Percentiles rank a stretch among this genome's conserved stretches.
Evolutionary conservation across 2,329 filamentous ascomycete species (phyloP).

Genomic region (Penicillium sp.): DNA sequence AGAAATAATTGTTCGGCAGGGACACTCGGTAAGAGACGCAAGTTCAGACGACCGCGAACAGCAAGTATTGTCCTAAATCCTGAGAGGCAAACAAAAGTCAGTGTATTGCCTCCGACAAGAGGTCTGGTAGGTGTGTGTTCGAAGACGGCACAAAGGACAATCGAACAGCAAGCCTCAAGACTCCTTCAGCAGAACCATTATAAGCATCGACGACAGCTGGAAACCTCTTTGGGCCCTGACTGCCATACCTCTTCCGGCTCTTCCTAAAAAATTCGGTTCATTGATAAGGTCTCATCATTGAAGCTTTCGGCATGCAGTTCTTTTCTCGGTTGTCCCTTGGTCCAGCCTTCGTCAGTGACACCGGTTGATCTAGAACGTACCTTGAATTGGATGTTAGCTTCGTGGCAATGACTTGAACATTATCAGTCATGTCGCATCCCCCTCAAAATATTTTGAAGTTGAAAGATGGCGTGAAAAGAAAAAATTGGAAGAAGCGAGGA

Average conservation of each 20-base stretch:
- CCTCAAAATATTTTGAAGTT: neutral
- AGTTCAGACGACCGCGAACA: no score
- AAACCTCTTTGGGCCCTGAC: constrained; percentile 15
- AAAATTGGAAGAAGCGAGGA: constrained; percentile 1
- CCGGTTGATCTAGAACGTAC: constrained; percentile 4
- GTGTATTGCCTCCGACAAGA: neutral
- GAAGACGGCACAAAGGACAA: constrained; percentile 1
- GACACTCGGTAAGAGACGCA: no score
- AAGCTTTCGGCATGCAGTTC: constrained; percentile 12
- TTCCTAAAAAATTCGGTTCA: constrained; percentile 43
- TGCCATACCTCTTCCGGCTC: constrained; percentile 46
- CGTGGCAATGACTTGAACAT: constrained; percentile 5
- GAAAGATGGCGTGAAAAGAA: neutral
- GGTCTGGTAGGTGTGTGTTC: neutral
- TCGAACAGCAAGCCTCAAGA: constrained; percentile 12
- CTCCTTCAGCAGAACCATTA: constrained; percentile 43
- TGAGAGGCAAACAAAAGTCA: no score
- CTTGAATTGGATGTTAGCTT: neutral
- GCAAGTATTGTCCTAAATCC: no score
- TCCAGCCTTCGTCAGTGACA: constrained; percentile 1
- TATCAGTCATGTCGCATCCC: constrained; percentile 6
- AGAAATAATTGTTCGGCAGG: no score
- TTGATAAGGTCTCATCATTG: constrained; percentile 40
- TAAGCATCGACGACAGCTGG: constrained; percentile 43
- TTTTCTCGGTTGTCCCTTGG: constrained; percentile 3